phyloP scores from a whole-genome alignment of 2,329 filamentous ascomycete species.

The Penicillium oxalicum region DNA sequence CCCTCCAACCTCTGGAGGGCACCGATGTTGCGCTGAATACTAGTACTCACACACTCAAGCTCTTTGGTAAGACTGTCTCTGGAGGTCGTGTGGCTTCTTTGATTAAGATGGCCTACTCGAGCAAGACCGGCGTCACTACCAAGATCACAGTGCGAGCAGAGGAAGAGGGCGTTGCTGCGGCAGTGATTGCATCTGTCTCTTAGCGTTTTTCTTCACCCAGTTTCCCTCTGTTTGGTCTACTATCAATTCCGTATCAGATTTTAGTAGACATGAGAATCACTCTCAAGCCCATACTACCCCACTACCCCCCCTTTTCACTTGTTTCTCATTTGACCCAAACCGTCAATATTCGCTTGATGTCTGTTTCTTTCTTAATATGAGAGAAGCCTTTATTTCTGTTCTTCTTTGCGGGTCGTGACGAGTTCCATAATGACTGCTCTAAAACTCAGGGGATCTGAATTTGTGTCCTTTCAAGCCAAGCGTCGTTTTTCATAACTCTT shows the following conservation, averaged over 20 bases:
- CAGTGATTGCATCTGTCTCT: conserved; percentile 79
- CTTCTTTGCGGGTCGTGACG: conserved; percentile 11
- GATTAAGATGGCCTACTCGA: conserved; percentile 88
- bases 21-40: conserved; percentile 84
- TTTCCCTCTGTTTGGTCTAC: conserved; percentile 14
- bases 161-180: conserved; percentile 80
- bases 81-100: conserved; percentile 83
- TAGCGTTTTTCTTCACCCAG: conserved; percentile 42
- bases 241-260: conserved; percentile 17
- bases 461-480: conserved; percentile 8
- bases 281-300: conserved; percentile 3
- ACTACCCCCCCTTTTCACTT: neutral
- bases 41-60: conserved; percentile 88
- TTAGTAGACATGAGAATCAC: conserved; percentile 19
- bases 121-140: conserved; percentile 88
- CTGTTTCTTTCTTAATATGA: conserved; percentile 8
- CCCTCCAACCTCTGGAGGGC: conserved; percentile 87
- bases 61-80: conserved; percentile 89
- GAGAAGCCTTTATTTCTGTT: conserved; percentile 7
- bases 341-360: conserved; percentile 8
- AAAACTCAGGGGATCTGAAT: conserved; percentile 14
- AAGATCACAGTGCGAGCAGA: conserved; percentile 91
- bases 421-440: conserved; percentile 15
- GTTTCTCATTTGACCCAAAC: neutral
- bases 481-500: neutral